Percentiles rank a stretch among this genome's conserved stretches.
phyloP scores from a whole-genome alignment of 768 basidiomycete species.

The Lepiota brunneoincarnata region DNA sequence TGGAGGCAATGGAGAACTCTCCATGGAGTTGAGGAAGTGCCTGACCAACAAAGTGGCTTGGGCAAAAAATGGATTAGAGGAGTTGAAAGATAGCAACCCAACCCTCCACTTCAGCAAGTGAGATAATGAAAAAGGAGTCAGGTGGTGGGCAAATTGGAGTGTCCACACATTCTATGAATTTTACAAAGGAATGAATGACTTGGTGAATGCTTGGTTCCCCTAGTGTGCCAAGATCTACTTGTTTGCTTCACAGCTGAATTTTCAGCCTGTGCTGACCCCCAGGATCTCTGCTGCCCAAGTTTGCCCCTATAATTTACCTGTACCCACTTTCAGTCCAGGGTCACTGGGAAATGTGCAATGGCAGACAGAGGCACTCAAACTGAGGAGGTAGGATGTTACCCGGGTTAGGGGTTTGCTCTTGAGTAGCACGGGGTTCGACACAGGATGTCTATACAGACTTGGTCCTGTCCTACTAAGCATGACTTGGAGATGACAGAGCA shows the following conservation, averaged over 20 bases:
- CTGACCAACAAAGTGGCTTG: constrained; percentile 69
- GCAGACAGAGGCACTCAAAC: constrained; percentile 40
- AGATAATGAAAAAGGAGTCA: constrained; percentile 56
- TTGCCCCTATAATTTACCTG: constrained; percentile 61
- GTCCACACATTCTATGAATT: constrained; percentile 70
- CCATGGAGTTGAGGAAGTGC: constrained; percentile 67
- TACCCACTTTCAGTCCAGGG: constrained; percentile 76
- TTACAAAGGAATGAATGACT: constrained; percentile 88
- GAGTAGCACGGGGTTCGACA: no score
- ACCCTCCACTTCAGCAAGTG: constrained; percentile 40
- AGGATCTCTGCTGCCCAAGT: constrained; percentile 68
- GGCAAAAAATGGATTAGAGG: constrained; percentile 75
- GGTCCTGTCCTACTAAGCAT: no score
- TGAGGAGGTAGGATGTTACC: constrained; percentile 23
- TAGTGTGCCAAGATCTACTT: constrained; percentile 5
- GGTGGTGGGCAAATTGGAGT: constrained; percentile 62
- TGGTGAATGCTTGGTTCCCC: constrained; percentile 46
- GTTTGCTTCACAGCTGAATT: constrained; percentile 71
- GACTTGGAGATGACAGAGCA: no score
- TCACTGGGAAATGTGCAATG: constrained; percentile 50
- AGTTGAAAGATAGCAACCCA: constrained; percentile 49
- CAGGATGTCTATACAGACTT: no score
- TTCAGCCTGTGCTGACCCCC: constrained; percentile 76
- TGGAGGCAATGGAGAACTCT: constrained; percentile 49
- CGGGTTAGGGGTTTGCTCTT: no score